phyloP scores from a whole-genome alignment of 2,329 filamentous ascomycete genomes.

The Epichloe sylvatica region DNA sequence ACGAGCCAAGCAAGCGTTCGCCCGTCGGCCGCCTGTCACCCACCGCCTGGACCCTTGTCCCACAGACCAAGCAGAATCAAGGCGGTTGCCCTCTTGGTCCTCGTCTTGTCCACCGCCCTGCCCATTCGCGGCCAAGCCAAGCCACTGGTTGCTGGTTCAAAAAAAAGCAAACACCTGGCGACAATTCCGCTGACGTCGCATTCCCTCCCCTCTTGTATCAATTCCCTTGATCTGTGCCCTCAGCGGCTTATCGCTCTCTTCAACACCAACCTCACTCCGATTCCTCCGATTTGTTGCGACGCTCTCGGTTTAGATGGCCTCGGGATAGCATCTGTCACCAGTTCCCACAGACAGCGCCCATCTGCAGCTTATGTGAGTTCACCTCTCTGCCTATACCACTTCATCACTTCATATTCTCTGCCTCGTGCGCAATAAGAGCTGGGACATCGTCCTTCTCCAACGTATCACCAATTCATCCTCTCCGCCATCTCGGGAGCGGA shows the following conservation, averaged over 20 bases:
- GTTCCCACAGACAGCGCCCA: background rate
- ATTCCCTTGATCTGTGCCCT: background rate
- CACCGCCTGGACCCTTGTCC: conserved; percentile 11
- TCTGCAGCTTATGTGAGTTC: background rate
- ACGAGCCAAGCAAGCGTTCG: background rate
- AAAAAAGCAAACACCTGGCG: conserved; percentile 5
- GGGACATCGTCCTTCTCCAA: background rate
- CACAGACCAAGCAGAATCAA: background rate
- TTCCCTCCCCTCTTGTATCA: conserved; percentile 1
- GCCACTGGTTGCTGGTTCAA: background rate
- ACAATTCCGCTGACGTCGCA: conserved; percentile 8
- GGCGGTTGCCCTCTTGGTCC: background rate
- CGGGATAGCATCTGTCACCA: background rate
- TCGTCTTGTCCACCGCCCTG: background rate
- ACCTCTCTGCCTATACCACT: background rate
- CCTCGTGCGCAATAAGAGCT: background rate
- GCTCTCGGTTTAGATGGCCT: conserved; percentile 2
- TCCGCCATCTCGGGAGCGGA: background rate
- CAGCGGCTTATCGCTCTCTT: background rate
- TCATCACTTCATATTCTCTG: background rate
- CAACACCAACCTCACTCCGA: background rate
- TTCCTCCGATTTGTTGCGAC: background rate
- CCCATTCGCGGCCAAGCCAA: background rate
- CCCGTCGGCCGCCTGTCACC: conserved; percentile 9
- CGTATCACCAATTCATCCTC: background rate